phyloP scores from a whole-genome alignment of 495 filamentous ascomycete genomes.

The Podospora didyma region DNA sequence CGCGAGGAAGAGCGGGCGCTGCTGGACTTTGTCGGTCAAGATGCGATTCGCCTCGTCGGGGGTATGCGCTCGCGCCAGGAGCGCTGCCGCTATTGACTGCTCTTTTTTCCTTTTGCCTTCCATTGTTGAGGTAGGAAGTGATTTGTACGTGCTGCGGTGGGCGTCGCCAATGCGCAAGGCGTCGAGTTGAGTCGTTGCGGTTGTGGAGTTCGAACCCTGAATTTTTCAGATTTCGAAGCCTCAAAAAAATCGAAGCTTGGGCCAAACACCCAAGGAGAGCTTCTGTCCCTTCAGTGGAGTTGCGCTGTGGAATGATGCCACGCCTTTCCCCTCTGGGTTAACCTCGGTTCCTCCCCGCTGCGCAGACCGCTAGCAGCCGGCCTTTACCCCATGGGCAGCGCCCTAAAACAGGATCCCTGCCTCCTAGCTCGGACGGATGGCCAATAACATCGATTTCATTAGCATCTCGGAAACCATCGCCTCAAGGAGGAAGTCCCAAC shows the following conservation, averaged over 20 bases:
- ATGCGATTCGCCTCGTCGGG: constrained; percentile 63
- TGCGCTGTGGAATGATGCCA: background rate
- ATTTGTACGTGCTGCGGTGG: background rate
- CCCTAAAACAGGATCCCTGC: background rate
- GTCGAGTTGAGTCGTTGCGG: background rate
- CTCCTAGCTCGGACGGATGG: background rate
- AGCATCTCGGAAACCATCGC: background rate
- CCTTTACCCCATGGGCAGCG: background rate
- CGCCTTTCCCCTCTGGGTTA: constrained; percentile 4
- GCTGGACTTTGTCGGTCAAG: constrained; percentile 75
- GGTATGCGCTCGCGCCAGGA: constrained; percentile 73
- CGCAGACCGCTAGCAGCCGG: background rate
- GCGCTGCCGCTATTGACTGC: constrained; percentile 53
- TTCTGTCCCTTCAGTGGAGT: no score
- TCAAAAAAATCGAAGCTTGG: background rate
- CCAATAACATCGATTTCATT: background rate
- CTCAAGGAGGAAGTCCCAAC: background rate
- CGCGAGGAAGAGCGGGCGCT: constrained; percentile 75
- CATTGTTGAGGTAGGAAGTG: background rate
- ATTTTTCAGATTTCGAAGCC: background rate
- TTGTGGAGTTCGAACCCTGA: background rate
- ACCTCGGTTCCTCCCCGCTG: constrained; percentile 17
- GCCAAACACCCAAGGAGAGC: no score
- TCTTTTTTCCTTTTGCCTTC: constrained; percentile 10
- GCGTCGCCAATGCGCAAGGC: background rate